Base-by-base conservation (phyloP, 495 filamentous ascomycete species). In the Cercophora sp. region DNA sequence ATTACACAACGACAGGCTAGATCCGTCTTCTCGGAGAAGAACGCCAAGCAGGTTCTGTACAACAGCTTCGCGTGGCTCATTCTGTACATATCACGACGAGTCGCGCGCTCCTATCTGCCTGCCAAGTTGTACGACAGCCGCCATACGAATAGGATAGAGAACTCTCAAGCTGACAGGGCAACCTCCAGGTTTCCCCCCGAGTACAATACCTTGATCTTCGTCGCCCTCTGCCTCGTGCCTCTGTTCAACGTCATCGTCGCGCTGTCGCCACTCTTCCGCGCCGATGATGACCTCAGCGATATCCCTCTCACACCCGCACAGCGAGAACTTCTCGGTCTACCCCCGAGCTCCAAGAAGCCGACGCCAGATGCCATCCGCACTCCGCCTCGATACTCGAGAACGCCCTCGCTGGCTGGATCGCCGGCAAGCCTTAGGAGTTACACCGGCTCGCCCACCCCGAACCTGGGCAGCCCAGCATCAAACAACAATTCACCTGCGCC, bases 221-320 rank as follows among this genome's bases (percentile, higher is more conserved):
- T 60, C 54, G 16, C 69, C 0, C 51, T 87, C 20, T 77, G 83
- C 54, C 54, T 81, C 10, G 71, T 79, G 18, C 93, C 89, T 9
- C 75, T 96, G 20, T 65, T 88, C 61, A 68, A 68, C 55, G 65
- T 67, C 60, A 16, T 68, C 5, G 34, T 85, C 18, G 85, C 84
- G 48, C 57, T 81, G 11, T 74, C 79, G 19, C 93, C 89, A 10
- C 78, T 96, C 18, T 65, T 88, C 62, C 79, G 82, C 43, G 69
- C 71, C 5, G 79, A 76, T 50, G 91, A 96, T 66, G 81, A 92
- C 54, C 77, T 96, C 52, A 74, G 83, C 57, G 92, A 98, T 66
- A 94, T 98, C 42, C 83, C 93, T 54, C 78, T 98, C 46, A 96
- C 91, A 4, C 89, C 93, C 19, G 84, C 85, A 10, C 93, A 98